A percentile compares a stretch with the other conserved stretches of the same genome.
phyloP scores from a whole-genome alignment of 2,329 filamentous ascomycete genomes.

The Neopestalotiopsis sp. region DNA sequence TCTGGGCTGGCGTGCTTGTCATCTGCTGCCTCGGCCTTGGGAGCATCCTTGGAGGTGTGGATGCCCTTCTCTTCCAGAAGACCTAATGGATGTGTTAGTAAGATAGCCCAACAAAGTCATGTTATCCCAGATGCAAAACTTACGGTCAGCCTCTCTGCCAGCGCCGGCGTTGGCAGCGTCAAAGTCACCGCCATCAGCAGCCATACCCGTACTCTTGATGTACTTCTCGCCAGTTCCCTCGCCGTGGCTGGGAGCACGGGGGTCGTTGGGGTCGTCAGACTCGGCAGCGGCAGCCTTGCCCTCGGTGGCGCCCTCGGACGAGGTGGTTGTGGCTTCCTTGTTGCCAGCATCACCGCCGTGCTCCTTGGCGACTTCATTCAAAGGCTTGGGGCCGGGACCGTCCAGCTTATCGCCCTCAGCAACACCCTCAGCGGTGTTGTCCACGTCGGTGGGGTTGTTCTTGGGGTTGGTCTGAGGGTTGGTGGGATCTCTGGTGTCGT shows the following conservation, averaged over 20 bases:
- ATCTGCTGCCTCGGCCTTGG: constrained; percentile 23
- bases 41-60: constrained; percentile 33
- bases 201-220: constrained; percentile 61
- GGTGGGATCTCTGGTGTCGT: constrained; percentile 45
- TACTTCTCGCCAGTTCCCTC: constrained; percentile 61
- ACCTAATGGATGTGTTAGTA: constrained; percentile 40
- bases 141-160: constrained; percentile 69
- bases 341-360: constrained; percentile 35
- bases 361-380: constrained; percentile 38
- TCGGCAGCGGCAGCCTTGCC: constrained; percentile 27
- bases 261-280: constrained; percentile 26
- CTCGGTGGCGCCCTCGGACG: constrained; percentile 34
- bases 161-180: constrained; percentile 69
- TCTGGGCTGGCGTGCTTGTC: constrained; percentile 27
- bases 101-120: not conserved
- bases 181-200: constrained; percentile 71
- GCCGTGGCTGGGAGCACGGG: constrained; percentile 38
- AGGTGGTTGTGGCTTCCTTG: constrained; percentile 30
- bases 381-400: constrained; percentile 48
- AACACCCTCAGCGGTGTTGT: constrained; percentile 36
- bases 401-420: constrained; percentile 42
- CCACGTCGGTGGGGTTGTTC: constrained; percentile 42
- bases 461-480: constrained; percentile 40
- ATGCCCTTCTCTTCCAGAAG: constrained; percentile 59
- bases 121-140: constrained; percentile 32